Percentiles rank a stretch among this genome's conserved stretches.
These are phyloP conservation scores for Hyaloscypha finlandica DNA, from an alignment of 495 filamentous ascomycete species.

Conservation along the genomic window DNA sequence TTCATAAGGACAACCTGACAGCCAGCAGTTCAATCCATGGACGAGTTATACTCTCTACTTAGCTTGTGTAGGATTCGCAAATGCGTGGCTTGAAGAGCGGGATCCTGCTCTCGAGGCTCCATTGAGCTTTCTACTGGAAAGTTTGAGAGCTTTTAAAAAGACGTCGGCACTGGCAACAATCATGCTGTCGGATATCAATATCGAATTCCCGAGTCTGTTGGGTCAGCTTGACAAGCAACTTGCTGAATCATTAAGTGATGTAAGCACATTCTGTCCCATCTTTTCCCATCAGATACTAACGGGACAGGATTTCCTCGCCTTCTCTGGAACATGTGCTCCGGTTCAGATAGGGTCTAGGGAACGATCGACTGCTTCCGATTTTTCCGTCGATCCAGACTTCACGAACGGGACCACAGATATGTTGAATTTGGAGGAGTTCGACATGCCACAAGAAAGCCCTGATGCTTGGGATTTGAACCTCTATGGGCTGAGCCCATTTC, in stretches of 20 bases:
- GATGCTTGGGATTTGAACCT: neutral
- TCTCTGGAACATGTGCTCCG: neutral
- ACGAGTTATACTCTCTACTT: slow-evolving; percentile 2
- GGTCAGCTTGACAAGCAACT: neutral
- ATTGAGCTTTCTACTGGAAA: slow-evolving; percentile 2
- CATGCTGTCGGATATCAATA: slow-evolving; percentile 7
- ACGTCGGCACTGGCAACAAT: neutral
- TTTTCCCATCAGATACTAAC: neutral
- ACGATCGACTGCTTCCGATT: neutral
- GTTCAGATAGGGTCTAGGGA: neutral
- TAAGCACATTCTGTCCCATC: neutral
- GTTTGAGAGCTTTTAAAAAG: neutral
- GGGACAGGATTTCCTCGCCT: neutral
- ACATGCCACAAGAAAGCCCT: neutral
- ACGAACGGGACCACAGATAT: neutral
- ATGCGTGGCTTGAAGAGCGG: neutral
- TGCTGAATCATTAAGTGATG: neutral
- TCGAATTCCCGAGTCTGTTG: slow-evolving; percentile 4
- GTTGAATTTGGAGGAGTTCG: slow-evolving; percentile 6
- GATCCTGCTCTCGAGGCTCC: neutral
- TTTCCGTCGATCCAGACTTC: neutral
- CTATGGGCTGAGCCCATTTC: neutral
- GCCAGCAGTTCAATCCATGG: slow-evolving; percentile 2
- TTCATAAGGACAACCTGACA: neutral
- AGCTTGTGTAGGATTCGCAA: neutral